Percentiles rank a stretch among this genome's conserved stretches.
These are phyloP conservation scores for Hanseniaspora meyeri DNA, from an alignment of 805 yeast species.

Conservation along the genomic window DNA sequence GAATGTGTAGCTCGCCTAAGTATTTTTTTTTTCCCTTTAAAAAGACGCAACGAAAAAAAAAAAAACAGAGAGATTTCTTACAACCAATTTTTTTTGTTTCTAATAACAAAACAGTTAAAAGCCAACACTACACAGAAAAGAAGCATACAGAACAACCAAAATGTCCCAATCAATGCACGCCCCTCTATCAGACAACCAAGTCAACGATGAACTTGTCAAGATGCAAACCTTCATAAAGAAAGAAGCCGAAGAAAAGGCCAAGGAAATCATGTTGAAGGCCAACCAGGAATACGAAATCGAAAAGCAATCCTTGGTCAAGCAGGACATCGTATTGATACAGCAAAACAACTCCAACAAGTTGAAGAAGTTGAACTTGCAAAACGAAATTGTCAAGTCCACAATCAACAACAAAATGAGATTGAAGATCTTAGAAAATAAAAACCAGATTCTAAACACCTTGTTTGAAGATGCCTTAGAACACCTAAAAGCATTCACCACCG, in stretches of 20 bases:
- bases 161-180: neutral
- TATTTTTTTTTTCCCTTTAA: neutral
- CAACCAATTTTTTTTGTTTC: neutral
- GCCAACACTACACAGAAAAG: neutral
- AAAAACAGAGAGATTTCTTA: neutral
- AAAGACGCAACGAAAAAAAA: no score
- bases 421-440: constrained; percentile 76
- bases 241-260: constrained; percentile 98
- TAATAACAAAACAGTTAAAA: neutral
- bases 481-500: constrained; percentile 42
- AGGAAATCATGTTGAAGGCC: constrained; percentile 87
- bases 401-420: constrained; percentile 91
- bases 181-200: constrained; percentile 38
- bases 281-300: constrained; percentile 98
- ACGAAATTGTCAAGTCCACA: constrained; percentile 90
- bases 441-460: constrained; percentile 61
- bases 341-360: constrained; percentile 62
- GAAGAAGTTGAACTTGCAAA: constrained; percentile 84
- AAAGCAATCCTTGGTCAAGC: constrained; percentile 85
- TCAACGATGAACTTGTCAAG: constrained; percentile 86
- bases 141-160: neutral
- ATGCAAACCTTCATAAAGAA: constrained; percentile 98
- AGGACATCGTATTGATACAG: constrained; percentile 83
- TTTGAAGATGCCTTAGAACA: constrained; percentile 56
- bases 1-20: no score